Evolutionary conservation across 192 early-diverging fungal genomes (phyloP).

Genomic region (Coemansia sp.): DNA sequence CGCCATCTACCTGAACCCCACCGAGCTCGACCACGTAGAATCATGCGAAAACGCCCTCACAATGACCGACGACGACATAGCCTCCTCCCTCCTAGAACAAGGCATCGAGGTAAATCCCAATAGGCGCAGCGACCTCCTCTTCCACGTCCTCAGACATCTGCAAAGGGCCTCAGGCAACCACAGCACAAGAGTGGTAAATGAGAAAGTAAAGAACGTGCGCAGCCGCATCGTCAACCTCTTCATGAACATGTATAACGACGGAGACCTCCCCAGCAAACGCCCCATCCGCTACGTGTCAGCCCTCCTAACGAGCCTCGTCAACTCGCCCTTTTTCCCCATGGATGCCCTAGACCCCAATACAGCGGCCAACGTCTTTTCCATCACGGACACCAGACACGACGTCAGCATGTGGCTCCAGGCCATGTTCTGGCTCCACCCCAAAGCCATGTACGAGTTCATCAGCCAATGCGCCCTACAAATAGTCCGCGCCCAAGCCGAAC

Average conservation of each 20-base stretch:
- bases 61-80: conserved; percentile 32
- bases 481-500: conserved; percentile 5
- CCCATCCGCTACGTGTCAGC: conserved; percentile 40
- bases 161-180: conserved; percentile 35
- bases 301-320: conserved; percentile 24
- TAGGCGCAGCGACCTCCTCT: conserved; percentile 29
- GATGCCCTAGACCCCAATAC: neutral
- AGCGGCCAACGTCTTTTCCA: conserved; percentile 2
- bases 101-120: conserved; percentile 28
- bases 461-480: conserved; percentile 36
- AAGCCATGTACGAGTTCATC: conserved; percentile 40
- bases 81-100: conserved; percentile 20
- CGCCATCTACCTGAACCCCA: conserved; percentile 41
- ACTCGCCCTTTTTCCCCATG: conserved; percentile 31
- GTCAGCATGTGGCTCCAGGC: conserved; percentile 48
- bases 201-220: conserved; percentile 49
- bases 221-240: conserved; percentile 44
- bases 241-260: conserved; percentile 34
- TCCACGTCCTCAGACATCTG: conserved; percentile 35
- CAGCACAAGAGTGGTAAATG: conserved; percentile 31
- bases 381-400: conserved; percentile 35
- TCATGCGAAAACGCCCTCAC: conserved; percentile 17
- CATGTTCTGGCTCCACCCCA: conserved; percentile 45
- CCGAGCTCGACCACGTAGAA: conserved; percentile 37
- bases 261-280: conserved; percentile 23